Percentiles rank a stretch among this genome's conserved stretches.
Evolutionary conservation across 805 yeast genomes (phyloP).

Genomic region (Cyberlindnera misumaiensis): DNA sequence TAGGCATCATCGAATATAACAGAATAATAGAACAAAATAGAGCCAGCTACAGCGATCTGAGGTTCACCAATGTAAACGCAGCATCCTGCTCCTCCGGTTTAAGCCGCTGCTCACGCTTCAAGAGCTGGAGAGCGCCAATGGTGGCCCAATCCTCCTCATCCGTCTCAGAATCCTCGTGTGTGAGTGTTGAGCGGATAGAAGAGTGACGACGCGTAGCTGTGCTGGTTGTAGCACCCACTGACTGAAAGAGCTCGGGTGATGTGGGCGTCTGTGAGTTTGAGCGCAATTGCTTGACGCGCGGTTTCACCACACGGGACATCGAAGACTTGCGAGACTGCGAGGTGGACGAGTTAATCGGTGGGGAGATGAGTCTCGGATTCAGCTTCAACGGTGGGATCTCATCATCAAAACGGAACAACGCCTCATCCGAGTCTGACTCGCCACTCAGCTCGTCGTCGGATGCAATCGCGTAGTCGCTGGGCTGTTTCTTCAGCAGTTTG

Average conservation of each 20-base stretch:
- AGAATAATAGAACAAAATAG: no score
- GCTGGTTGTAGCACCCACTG: background rate
- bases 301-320: slow-evolving; percentile 20
- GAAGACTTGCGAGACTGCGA: slow-evolving; percentile 9
- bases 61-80: slow-evolving; percentile 58
- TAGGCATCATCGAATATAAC: no score
- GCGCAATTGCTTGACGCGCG: slow-evolving; percentile 22
- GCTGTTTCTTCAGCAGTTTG: slow-evolving; percentile 13
- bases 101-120: slow-evolving; percentile 24
- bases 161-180: slow-evolving; percentile 48
- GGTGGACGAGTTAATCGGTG: slow-evolving; percentile 5
- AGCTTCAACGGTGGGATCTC: slow-evolving; percentile 25
- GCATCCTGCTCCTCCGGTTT: slow-evolving; percentile 44
- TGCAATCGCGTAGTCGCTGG: slow-evolving; percentile 23
- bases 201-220: slow-evolving; percentile 18
- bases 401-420: slow-evolving; percentile 29
- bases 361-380: slow-evolving; percentile 19
- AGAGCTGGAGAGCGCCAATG: slow-evolving; percentile 70
- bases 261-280: slow-evolving; percentile 31
- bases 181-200: slow-evolving; percentile 36
- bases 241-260: slow-evolving; percentile 24
- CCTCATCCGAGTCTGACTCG: slow-evolving; percentile 24
- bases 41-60: slow-evolving; percentile 27
- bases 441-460: slow-evolving; percentile 24
- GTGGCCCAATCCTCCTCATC: slow-evolving; percentile 97